phyloP scores from a whole-genome alignment of 495 filamentous ascomycete species.

The Xanthoparmelia taractica region DNA sequence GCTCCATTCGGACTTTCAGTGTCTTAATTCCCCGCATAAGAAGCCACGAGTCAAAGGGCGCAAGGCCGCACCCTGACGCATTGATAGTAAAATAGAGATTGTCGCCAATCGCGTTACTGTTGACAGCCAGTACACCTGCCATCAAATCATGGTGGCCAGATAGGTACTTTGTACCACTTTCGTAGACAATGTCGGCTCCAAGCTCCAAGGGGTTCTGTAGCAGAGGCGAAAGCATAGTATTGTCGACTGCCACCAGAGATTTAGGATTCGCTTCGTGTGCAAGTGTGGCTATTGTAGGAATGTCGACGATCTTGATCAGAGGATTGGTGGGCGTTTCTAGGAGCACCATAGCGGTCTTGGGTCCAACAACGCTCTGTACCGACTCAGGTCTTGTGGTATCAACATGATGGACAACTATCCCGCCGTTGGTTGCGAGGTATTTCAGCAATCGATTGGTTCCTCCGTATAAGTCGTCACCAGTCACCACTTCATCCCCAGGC shows the following conservation, averaged over 20 bases:
- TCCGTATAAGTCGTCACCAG: slow-evolving; percentile 93
- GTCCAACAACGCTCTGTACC: slow-evolving; percentile 58
- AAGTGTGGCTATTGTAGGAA: slow-evolving; percentile 62
- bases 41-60: slow-evolving; percentile 92
- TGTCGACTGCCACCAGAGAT: slow-evolving; percentile 86
- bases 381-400: slow-evolving; percentile 72
- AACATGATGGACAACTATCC: slow-evolving; percentile 90
- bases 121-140: slow-evolving; percentile 91
- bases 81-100: slow-evolving; percentile 96
- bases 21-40: slow-evolving; percentile 93
- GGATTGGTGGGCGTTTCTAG: slow-evolving; percentile 96
- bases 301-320: slow-evolving; percentile 94
- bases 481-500: slow-evolving; percentile 94
- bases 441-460: slow-evolving; percentile 91
- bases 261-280: slow-evolving; percentile 73
- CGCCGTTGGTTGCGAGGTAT: slow-evolving; percentile 76
- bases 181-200: slow-evolving; percentile 93
- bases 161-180: slow-evolving; percentile 95
- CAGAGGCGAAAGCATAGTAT: slow-evolving; percentile 96
- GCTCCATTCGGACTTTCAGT: slow-evolving; percentile 94
- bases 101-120: slow-evolving; percentile 70
- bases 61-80: slow-evolving; percentile 82
- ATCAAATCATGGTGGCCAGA: slow-evolving; percentile 98
- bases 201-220: slow-evolving; percentile 87
- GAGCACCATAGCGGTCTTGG: slow-evolving; percentile 90